Evolutionary conservation across 2,329 filamentous ascomycete species (phyloP).

Genomic region (Calonectria multiphialidica): DNA sequence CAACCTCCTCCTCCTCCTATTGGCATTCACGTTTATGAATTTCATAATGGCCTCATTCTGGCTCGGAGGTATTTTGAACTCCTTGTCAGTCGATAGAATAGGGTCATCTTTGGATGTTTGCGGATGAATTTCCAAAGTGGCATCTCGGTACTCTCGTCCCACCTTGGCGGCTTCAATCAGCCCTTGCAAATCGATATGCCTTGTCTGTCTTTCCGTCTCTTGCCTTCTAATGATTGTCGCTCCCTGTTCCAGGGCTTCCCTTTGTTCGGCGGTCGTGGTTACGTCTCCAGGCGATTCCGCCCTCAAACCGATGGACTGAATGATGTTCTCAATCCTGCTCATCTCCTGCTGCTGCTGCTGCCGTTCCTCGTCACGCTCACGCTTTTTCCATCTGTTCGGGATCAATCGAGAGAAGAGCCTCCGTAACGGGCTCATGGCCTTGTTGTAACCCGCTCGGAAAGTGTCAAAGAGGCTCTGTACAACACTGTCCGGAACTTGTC

Average conservation of each 20-base stretch:
- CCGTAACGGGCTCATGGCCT: conserved; percentile 36
- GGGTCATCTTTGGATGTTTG: conserved; percentile 55
- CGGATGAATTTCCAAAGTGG: conserved; percentile 54
- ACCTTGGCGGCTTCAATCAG: conserved; percentile 48
- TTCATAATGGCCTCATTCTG: conserved; percentile 52
- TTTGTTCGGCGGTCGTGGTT: conserved; percentile 39
- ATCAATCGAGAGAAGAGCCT: conserved; percentile 32
- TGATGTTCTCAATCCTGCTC: conserved; percentile 39
- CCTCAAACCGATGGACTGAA: conserved; percentile 37
- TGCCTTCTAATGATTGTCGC: conserved; percentile 29
- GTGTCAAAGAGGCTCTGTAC: conserved; percentile 45
- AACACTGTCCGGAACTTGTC: conserved; percentile 54
- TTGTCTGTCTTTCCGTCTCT: conserved; percentile 31
- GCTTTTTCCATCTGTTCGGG: conserved; percentile 40
- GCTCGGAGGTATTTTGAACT: conserved; percentile 51
- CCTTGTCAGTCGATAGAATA: conserved; percentile 46
- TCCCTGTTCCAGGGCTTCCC: conserved; percentile 37
- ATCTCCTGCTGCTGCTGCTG: conserved; percentile 37
- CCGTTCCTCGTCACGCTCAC: conserved; percentile 25
- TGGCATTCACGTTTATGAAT: conserved; percentile 37
- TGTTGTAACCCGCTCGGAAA: conserved; percentile 31
- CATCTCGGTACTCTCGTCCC: conserved; percentile 40
- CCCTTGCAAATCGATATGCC: conserved; percentile 46
- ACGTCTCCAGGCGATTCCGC: conserved; percentile 31
- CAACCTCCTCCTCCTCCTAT: not conserved